Percentiles rank a stretch among this genome's conserved stretches.
phyloP scores from a whole-genome alignment of 805 yeast genomes.

The Wickerhamiella sorbophila region DNA sequence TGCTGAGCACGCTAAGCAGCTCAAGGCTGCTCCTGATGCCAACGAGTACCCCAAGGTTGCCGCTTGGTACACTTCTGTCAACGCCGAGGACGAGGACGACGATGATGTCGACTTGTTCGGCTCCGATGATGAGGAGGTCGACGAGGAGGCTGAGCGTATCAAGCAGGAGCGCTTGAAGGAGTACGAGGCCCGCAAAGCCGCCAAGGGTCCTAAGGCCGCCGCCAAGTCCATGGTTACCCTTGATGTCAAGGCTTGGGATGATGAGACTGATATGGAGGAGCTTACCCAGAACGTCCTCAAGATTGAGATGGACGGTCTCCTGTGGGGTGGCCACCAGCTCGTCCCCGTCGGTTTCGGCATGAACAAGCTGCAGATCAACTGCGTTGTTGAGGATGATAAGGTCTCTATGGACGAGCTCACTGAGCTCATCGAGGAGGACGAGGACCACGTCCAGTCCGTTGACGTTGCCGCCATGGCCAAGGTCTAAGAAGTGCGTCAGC shows the following conservation, averaged over 20 bases:
- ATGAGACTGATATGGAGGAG: constrained; percentile 90
- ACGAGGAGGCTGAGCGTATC: constrained; percentile 92
- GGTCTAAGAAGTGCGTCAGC: constrained; percentile 45
- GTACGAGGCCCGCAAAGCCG: constrained; percentile 94
- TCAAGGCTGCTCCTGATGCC: constrained; percentile 30
- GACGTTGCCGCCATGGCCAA: constrained; percentile 98
- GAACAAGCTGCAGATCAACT: constrained; percentile 96
- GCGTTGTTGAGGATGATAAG: constrained; percentile 94
- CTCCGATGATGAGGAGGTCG: constrained; percentile 86
- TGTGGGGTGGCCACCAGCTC: constrained; percentile 96
- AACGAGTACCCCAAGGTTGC: constrained; percentile 88
- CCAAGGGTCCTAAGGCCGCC: constrained; percentile 95
- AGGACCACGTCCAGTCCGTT: constrained; percentile 98
- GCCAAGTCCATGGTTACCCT: constrained; percentile 95
- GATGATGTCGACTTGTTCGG: constrained; percentile 90
- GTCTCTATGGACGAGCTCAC: constrained; percentile 82
- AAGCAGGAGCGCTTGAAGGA: constrained; percentile 97
- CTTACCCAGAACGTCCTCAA: constrained; percentile 75
- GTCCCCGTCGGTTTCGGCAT: constrained; percentile 99
- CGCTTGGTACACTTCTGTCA: constrained; percentile 76
- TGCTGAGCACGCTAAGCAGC: constrained; percentile 86
- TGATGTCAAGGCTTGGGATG: constrained; percentile 99
- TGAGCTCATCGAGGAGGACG: constrained; percentile 69
- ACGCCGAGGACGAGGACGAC: constrained; percentile 68
- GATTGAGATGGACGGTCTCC: constrained; percentile 81